Evolutionary conservation across 2,329 filamentous ascomycete genomes (phyloP).

Genomic region (Chaetomiaceae sp.): DNA sequence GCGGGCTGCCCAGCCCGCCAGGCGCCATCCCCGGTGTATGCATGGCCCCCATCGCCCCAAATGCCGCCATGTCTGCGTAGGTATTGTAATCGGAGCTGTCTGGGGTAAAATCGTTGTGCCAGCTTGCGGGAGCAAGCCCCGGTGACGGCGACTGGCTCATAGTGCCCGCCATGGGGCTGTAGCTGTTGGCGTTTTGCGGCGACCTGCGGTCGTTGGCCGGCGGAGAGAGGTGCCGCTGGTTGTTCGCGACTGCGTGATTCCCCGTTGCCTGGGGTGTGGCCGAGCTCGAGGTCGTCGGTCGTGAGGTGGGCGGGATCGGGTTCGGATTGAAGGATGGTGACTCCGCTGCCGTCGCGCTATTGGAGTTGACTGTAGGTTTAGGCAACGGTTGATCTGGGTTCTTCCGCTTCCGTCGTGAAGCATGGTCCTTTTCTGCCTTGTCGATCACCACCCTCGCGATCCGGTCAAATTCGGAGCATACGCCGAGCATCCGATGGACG

Average conservation of each 20-base stretch:
- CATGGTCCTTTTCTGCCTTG: slow-evolving; percentile 80
- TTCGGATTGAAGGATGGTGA: slow-evolving; percentile 25
- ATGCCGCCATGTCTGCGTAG: slow-evolving; percentile 44
- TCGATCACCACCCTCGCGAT: slow-evolving; percentile 89
- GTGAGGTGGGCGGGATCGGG: slow-evolving; percentile 31
- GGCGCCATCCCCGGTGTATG: slow-evolving; percentile 1
- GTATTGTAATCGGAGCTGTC: slow-evolving; percentile 35
- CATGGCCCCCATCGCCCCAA: slow-evolving; percentile 29
- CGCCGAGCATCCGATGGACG: slow-evolving; percentile 86
- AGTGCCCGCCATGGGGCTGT: slow-evolving; percentile 34
- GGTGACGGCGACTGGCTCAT: slow-evolving; percentile 42
- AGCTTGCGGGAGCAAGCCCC: slow-evolving; percentile 40
- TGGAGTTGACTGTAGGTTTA: neutral
- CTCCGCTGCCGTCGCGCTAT: slow-evolving; percentile 10
- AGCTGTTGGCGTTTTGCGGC: slow-evolving; percentile 31
- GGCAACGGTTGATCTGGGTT: slow-evolving; percentile 45
- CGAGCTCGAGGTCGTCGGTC: slow-evolving; percentile 28
- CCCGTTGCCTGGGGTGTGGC: slow-evolving; percentile 29
- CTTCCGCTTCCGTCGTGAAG: slow-evolving; percentile 80
- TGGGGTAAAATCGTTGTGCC: slow-evolving; percentile 43
- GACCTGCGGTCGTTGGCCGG: slow-evolving; percentile 25
- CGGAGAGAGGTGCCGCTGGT: slow-evolving; percentile 30
- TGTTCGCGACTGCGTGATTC: slow-evolving; percentile 19
- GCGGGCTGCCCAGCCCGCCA: slow-evolving; percentile 34
- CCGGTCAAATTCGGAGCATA: slow-evolving; percentile 94